Conservation (phyloP, 768 basidiomycete genomes). For the Mycena filopes region DNA sequence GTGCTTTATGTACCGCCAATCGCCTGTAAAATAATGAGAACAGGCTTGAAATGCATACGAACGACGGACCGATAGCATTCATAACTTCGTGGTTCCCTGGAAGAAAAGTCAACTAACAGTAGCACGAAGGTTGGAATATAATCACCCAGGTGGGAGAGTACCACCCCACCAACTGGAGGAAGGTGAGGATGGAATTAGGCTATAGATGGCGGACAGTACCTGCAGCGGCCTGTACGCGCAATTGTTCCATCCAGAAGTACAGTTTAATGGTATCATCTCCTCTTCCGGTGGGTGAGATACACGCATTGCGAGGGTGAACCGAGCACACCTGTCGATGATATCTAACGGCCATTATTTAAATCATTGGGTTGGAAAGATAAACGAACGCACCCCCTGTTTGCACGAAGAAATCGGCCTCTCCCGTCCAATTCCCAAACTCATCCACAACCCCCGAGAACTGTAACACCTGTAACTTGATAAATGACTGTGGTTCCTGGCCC, state of each 20-base stretch:
- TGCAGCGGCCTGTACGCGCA: conserved; percentile 78
- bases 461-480: no score
- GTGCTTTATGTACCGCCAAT: conserved; percentile 74
- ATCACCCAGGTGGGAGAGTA: conserved; percentile 75
- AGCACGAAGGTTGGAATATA: neutral
- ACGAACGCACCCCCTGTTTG: conserved; percentile 73
- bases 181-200: no score
- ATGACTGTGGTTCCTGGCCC: no score
- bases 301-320: conserved; percentile 7
- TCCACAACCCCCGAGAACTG: conserved; percentile 79
- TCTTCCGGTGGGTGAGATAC: conserved; percentile 47
- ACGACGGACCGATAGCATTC: conserved; percentile 79
- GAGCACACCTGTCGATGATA: conserved; percentile 85
- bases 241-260: conserved; percentile 84
- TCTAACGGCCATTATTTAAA: conserved; percentile 62
- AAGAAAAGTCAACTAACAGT: neutral
- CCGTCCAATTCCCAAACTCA: conserved; percentile 80
- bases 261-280: conserved; percentile 92
- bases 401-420: conserved; percentile 85
- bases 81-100: conserved; percentile 93
- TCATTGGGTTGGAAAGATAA: neutral
- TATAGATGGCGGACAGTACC: no score
- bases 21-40: conserved; percentile 57
- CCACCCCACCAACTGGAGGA: conserved; percentile 64
- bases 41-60: conserved; percentile 6